A percentile compares a stretch with the other conserved stretches of the same genome.
These are phyloP conservation scores for Mucor sp. DNA, from an alignment of 371 early-diverging fungal species.

Conservation along the genomic window DNA sequence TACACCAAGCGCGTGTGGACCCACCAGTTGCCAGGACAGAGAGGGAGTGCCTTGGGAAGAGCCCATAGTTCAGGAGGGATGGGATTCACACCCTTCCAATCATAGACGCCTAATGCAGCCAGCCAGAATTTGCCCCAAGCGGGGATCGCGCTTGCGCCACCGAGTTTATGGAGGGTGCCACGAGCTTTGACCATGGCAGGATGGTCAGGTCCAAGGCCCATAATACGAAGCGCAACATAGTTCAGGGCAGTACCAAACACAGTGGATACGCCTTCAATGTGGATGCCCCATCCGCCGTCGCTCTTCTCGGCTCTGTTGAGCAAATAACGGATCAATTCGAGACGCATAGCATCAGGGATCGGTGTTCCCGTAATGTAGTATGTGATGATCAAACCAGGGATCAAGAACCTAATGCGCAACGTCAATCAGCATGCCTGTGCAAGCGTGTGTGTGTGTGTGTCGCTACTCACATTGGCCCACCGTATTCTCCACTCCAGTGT, in stretches of 20 bases:
- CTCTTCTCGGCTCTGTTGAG: slow-evolving; percentile 75
- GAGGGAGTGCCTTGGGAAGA: slow-evolving; percentile 81
- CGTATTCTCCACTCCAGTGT: slow-evolving; percentile 97
- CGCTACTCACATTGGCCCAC: slow-evolving; percentile 82
- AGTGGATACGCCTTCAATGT: slow-evolving; percentile 91
- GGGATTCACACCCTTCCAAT: slow-evolving; percentile 95
- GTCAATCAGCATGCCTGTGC: neutral
- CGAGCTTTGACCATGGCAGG: slow-evolving; percentile 88
- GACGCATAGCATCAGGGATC: slow-evolving; percentile 58
- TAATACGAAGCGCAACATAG: slow-evolving; percentile 87
- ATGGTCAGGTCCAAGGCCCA: slow-evolving; percentile 88
- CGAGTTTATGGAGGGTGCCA: slow-evolving; percentile 77
- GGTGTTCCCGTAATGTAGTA: slow-evolving; percentile 82
- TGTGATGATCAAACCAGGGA: slow-evolving; percentile 86
- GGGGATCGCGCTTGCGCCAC: slow-evolving; percentile 84
- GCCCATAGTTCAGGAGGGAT: slow-evolving; percentile 95
- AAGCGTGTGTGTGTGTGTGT: neutral
- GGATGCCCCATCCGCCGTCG: slow-evolving; percentile 98
- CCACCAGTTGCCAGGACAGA: slow-evolving; percentile 95
- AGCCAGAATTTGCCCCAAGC: slow-evolving; percentile 99
- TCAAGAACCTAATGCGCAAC: slow-evolving; percentile 65
- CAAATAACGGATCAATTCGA: slow-evolving; percentile 90
- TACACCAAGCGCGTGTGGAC: slow-evolving; percentile 89
- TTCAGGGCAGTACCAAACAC: slow-evolving; percentile 95
- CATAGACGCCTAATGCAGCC: slow-evolving; percentile 86